Percentiles rank a stretch among this genome's conserved stretches.
These are phyloP conservation scores for Solanum virginianum DNA, from an alignment of 257 asterid genomes.

Conservation along the genomic window DNA sequence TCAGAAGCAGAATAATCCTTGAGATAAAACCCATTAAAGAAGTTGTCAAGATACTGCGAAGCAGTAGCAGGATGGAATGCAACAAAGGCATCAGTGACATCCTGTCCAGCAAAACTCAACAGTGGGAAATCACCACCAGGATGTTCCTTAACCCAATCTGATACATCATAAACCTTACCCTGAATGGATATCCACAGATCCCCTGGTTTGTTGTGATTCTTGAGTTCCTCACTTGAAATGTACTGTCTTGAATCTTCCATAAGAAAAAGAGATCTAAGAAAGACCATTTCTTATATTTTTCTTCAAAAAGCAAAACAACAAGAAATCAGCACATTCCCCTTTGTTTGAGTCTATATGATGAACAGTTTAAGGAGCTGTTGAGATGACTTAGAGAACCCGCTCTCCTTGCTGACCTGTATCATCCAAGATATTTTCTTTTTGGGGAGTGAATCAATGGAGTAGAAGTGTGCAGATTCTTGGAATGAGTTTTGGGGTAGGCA, in stretches of 20 bases:
- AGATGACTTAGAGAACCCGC: background rate
- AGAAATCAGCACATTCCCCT: background rate
- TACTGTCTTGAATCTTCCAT: conserved; percentile 40
- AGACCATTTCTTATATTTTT: background rate
- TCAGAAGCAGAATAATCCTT: conserved; percentile 55
- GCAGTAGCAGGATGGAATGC: conserved; percentile 73
- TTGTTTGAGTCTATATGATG: background rate
- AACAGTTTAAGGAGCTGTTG: background rate
- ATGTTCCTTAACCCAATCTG: conserved; percentile 62
- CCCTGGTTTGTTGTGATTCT: conserved; percentile 56
- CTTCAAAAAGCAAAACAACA: background rate
- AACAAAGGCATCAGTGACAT: conserved; percentile 82
- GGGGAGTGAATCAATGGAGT: background rate
- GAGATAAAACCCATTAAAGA: conserved; percentile 45
- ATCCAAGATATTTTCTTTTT: background rate
- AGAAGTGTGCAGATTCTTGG: background rate
- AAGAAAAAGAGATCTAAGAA: conserved; percentile 16
- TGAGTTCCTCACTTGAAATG: conserved; percentile 60
- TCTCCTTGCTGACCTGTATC: too few species aligned
- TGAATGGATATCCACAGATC: conserved; percentile 94
- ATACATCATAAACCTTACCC: conserved; percentile 76
- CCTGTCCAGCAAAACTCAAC: conserved; percentile 70
- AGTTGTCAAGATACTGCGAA: conserved; percentile 47
- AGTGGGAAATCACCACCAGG: conserved; percentile 84
- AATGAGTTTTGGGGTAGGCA: too few species aligned